Conservation (phyloP, 2,329 filamentous ascomycete genomes). For the Akanthomyces lecanii region DNA sequence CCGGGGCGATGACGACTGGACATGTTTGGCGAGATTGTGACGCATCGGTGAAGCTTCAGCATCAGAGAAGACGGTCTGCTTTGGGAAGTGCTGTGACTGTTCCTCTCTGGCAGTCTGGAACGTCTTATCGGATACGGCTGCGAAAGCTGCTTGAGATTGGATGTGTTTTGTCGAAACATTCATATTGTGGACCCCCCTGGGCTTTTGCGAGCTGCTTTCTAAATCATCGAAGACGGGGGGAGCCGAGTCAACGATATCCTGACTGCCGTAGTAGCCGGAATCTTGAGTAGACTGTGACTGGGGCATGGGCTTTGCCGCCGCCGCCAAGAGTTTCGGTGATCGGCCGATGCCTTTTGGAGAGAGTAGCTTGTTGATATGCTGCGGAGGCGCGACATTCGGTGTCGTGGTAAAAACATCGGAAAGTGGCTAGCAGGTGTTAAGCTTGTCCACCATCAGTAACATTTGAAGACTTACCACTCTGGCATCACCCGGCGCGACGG, state of each 20-base stretch:
- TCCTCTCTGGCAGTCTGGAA: conserved; percentile 44
- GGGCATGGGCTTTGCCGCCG: conserved; percentile 26
- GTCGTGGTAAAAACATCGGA: conserved; percentile 56
- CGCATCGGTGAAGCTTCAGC: conserved; percentile 7
- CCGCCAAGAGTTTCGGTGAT: conserved; percentile 29
- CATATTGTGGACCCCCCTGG: conserved; percentile 7
- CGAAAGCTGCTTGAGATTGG: conserved; percentile 26
- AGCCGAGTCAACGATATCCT: conserved; percentile 35
- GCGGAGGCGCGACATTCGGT: conserved; percentile 48
- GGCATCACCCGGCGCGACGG: conserved; percentile 46
- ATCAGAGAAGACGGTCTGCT: conserved; percentile 9
- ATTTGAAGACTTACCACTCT: conserved; percentile 54
- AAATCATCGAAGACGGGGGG: conserved; percentile 20
- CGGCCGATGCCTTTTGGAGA: conserved; percentile 31
- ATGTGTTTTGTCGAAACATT: conserved; percentile 21
- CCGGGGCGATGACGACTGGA: conserved; percentile 11
- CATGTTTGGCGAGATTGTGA: conserved; percentile 2
- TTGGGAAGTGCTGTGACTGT: conserved; percentile 26
- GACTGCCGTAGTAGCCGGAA: conserved; percentile 70
- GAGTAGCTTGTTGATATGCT: conserved; percentile 25
- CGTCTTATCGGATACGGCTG: conserved; percentile 33
- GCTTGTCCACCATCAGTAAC: conserved; percentile 19
- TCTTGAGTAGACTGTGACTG: conserved; percentile 40
- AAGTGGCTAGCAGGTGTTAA: conserved; percentile 45
- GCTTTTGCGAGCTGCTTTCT: conserved; percentile 17